Percentiles rank a stretch among this genome's conserved stretches.
Evolutionary conservation across 495 filamentous ascomycete species (phyloP).

Genomic region (Hypoxylon fragiforme): DNA sequence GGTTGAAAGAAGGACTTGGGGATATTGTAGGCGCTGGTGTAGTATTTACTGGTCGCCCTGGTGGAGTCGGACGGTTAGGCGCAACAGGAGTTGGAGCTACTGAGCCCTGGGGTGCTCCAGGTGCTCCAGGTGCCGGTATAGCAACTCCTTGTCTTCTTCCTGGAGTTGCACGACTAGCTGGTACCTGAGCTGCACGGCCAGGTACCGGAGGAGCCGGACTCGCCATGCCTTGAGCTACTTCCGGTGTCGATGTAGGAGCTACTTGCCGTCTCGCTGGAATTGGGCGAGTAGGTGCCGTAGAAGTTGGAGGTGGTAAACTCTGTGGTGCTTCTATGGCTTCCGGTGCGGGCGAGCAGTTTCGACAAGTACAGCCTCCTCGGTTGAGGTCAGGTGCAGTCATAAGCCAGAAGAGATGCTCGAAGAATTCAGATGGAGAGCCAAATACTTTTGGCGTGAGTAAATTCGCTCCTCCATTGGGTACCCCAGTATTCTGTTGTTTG

Average conservation of each 20-base stretch:
- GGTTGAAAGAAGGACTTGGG: background rate
- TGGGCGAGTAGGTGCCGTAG: background rate
- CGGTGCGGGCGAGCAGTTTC: constrained; percentile 28
- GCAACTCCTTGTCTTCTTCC: too few relatives aligned
- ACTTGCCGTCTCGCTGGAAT: background rate
- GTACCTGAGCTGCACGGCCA: too few relatives aligned
- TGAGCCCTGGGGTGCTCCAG: background rate
- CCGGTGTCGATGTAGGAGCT: constrained; percentile 7
- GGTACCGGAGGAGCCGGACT: too few relatives aligned
- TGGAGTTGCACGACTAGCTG: too few relatives aligned
- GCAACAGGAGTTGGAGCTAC: constrained; percentile 1
- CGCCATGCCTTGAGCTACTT: background rate
- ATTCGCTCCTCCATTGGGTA: background rate
- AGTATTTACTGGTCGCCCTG: background rate
- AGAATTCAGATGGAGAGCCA: constrained; percentile 47
- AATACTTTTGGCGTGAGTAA: constrained; percentile 25
- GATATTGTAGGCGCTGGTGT: constrained; percentile 2
- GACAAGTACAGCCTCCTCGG: constrained; percentile 42
- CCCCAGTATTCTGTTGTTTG: background rate
- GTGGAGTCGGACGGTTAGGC: background rate
- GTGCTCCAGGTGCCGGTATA: background rate
- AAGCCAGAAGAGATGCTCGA: constrained; percentile 47
- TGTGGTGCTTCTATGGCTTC: background rate
- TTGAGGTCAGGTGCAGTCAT: constrained; percentile 34
- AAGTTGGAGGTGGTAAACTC: background rate